These are phyloP conservation scores for Candida taoyuanica DNA, from an alignment of 805 yeast genomes.

Conservation along the genomic window DNA sequence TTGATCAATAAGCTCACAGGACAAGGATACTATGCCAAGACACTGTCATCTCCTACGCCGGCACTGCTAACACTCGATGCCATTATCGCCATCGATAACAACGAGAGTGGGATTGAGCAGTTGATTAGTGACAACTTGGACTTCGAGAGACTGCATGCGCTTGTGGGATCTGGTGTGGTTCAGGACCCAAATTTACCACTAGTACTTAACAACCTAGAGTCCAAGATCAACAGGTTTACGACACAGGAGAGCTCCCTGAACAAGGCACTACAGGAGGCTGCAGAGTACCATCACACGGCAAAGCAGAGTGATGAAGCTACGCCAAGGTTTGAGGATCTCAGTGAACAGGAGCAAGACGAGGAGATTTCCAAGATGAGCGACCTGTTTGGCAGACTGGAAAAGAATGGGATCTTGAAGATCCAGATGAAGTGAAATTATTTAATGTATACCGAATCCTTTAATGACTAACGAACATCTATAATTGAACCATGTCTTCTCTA, in stretches of 20 bases:
- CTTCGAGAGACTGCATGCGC: conserved; percentile 5
- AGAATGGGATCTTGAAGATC: conserved; percentile 26
- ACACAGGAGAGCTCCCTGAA: conserved; percentile 2
- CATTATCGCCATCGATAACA: conserved; percentile 29
- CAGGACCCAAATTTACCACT: conserved; percentile 19
- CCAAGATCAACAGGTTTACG: conserved; percentile 1
- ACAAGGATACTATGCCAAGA: background rate
- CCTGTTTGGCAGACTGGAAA: conserved; percentile 22
- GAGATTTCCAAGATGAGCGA: conserved; percentile 25
- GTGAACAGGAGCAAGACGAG: conserved; percentile 24
- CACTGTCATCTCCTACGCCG: conserved; percentile 12
- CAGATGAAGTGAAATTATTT: conserved; percentile 23
- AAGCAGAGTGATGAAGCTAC: conserved; percentile 3
- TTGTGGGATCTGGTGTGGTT: conserved; percentile 1
- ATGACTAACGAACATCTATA: too few species aligned
- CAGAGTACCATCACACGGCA: conserved; percentile 3
- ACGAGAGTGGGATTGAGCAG: conserved; percentile 27
- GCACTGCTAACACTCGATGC: conserved; percentile 18
- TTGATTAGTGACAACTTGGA: conserved; percentile 16
- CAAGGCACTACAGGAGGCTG: conserved; percentile 4
- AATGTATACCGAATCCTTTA: too few species aligned
- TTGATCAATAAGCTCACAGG: conserved; percentile 17
- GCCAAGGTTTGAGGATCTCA: conserved; percentile 25
- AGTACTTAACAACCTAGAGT: conserved; percentile 8
- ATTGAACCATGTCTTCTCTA: too few species aligned